These are phyloP conservation scores for Kalmanozyma brasiliensis DNA, from an alignment of 1,284 basidiomycete species.

Conservation along the genomic window DNA sequence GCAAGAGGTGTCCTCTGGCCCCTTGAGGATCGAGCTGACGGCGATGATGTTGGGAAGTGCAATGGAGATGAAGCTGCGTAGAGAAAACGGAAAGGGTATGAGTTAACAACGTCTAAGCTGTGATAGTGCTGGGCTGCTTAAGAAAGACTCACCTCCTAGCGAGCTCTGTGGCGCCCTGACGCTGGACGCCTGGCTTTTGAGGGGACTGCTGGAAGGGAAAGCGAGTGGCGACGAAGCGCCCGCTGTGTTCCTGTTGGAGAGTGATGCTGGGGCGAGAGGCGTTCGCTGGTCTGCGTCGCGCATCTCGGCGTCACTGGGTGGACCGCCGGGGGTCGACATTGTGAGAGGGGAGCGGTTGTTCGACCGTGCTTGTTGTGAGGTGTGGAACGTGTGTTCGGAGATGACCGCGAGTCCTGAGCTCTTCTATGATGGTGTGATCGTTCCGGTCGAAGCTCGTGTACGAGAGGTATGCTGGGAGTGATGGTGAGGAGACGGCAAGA, in stretches of 20 bases:
- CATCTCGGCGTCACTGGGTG: constrained; percentile 45
- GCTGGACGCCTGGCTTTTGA: constrained; percentile 43
- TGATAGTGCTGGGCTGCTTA: not conserved
- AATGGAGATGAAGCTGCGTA: constrained; percentile 55
- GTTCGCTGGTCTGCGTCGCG: constrained; percentile 45
- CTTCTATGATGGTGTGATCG: no score
- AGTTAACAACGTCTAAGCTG: not conserved
- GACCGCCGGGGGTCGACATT: constrained; percentile 50
- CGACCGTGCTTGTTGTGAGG: not conserved
- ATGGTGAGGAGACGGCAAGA: no score
- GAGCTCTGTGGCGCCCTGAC: constrained; percentile 31
- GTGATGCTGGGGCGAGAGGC: constrained; percentile 40
- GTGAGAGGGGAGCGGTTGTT: constrained; percentile 1
- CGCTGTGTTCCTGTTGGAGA: constrained; percentile 31
- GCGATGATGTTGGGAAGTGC: constrained; percentile 63
- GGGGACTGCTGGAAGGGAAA: constrained; percentile 63
- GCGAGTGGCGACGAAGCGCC: constrained; percentile 56
- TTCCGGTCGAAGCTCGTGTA: no score
- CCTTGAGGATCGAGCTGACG: constrained; percentile 49
- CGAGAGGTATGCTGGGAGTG: no score
- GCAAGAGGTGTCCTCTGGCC: constrained; percentile 42
- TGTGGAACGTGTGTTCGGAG: no score
- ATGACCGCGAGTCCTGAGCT: no score
- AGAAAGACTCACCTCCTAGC: constrained; percentile 36
- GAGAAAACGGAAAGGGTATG: not conserved